Conservation (phyloP, 2,329 filamentous ascomycete genomes). For the Ceratocystis papillata region DNA sequence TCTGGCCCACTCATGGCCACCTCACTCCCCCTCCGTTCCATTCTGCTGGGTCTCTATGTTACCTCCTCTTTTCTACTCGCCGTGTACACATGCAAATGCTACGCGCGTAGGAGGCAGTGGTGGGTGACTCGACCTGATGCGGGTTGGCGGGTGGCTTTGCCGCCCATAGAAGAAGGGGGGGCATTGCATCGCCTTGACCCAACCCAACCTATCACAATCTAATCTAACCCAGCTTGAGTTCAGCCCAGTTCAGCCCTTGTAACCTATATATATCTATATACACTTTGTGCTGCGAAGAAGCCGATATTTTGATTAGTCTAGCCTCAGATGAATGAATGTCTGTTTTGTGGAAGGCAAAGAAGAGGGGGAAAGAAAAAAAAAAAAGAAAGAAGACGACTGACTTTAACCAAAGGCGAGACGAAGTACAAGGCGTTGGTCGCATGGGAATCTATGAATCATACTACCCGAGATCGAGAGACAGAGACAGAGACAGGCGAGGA, state of each 20-base stretch:
- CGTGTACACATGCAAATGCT: neutral
- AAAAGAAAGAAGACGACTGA: neutral
- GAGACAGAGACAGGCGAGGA: neutral
- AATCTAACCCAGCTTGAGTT: too few species aligned
- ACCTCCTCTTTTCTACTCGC: neutral
- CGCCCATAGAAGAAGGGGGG: neutral
- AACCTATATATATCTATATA: too few species aligned
- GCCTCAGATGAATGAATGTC: neutral
- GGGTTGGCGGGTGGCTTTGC: neutral
- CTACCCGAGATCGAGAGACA: conserved; percentile 8
- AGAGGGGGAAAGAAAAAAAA: neutral
- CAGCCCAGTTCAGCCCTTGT: too few species aligned
- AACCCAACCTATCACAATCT: too few species aligned
- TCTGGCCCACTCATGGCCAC: neutral
- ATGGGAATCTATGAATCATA: neutral
- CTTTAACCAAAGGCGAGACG: neutral
- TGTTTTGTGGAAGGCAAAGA: neutral
- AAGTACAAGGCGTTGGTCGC: neutral
- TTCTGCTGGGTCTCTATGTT: too few species aligned
- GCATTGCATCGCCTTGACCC: too few species aligned
- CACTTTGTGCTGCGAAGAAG: neutral
- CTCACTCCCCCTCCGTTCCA: neutral
- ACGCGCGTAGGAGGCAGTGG: neutral
- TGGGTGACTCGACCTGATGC: neutral
- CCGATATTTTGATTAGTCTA: neutral